Evolutionary conservation across 2,329 filamentous ascomycete species (phyloP), one percentile per base, ranked within the genome.

Genomic region (Apiospora arundinis): DNA sequence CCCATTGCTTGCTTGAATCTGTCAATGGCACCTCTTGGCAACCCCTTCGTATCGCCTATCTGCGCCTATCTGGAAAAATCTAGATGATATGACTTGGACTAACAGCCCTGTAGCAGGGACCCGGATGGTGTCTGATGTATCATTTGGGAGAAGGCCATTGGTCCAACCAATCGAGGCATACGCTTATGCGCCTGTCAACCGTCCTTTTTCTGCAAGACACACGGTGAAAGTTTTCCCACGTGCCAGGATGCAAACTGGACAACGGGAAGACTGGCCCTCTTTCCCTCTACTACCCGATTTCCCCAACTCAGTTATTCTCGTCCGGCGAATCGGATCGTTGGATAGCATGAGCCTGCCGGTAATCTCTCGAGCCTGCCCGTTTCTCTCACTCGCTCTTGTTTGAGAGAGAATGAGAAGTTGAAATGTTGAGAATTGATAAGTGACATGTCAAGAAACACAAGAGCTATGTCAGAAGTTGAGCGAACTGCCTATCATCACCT

Each of bases 381-480:
- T 40, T 40, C 18, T 7, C 32, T 63, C 32, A 21, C 32, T 63
- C 56, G 32, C 32, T 40, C 37, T 21, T 21, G 28, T 40, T 32
- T 40, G 56, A 23, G 32, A 11, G 56, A 40, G 56, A 8, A 18
- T 4, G 32, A 60, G 21, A n/a, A 63, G 21, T 9, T 32, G 14
- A 37, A 40, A 40, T n/a, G 32, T 63, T 60, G 56, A 40, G 28
- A 40, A 18, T 63, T 63, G 56, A 32, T 25, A 72, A 69, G 60
- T 70, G 71, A 72, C 69, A 46, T n/a, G 49, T 72, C 71, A 69
- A 32, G n/a, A 25, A 63, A 21, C 67, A 72, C 67, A 40, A 40
- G 32, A 66, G 63, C 42, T 32, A 45, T 70, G 71, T 72, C 66
- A 72, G 65, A 68, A 42, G 49, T 70, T 68, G 60, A 67, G 32